Conservation (phyloP, 345 rosid genomes). For the Eucalyptus guilfoylei region DNA sequence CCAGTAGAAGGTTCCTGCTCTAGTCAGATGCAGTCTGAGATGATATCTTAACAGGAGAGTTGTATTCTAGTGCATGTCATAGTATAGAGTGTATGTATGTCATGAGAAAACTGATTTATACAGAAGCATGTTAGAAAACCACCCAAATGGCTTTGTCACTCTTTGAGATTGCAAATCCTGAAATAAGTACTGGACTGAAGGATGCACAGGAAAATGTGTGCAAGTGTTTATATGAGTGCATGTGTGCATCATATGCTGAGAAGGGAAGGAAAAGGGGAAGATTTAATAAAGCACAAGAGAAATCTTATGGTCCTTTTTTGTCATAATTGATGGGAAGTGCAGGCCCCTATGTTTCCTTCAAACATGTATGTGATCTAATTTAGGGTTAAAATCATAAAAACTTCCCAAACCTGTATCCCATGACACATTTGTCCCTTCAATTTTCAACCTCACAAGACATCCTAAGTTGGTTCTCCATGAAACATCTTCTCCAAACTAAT, state of each 20-base stretch:
- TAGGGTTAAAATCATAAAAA: not conserved
- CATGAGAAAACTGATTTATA: not conserved
- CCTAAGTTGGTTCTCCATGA: not conserved
- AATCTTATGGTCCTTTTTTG: not conserved
- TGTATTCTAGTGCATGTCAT: not conserved
- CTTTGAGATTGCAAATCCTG: not conserved
- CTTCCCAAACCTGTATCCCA: not conserved
- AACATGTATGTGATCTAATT: not conserved
- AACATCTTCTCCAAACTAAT: not conserved
- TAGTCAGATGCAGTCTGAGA: not conserved
- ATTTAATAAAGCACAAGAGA: not conserved
- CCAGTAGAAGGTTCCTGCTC: not conserved
- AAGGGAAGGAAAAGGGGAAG: not conserved
- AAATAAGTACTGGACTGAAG: not conserved
- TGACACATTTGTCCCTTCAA: not conserved
- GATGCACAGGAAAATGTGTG: not conserved
- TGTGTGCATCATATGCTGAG: not conserved
- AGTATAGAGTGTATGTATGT: not conserved
- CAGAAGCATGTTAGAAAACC: not conserved
- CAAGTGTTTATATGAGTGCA: not conserved
- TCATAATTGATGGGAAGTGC: not conserved
- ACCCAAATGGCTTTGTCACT: not conserved
- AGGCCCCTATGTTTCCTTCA: not conserved
- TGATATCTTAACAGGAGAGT: not conserved
- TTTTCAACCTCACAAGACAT: not conserved